Percentiles rank a stretch among this genome's conserved stretches.
phyloP scores from a whole-genome alignment of 495 filamentous ascomycete species.

The Neurospora sp. region DNA sequence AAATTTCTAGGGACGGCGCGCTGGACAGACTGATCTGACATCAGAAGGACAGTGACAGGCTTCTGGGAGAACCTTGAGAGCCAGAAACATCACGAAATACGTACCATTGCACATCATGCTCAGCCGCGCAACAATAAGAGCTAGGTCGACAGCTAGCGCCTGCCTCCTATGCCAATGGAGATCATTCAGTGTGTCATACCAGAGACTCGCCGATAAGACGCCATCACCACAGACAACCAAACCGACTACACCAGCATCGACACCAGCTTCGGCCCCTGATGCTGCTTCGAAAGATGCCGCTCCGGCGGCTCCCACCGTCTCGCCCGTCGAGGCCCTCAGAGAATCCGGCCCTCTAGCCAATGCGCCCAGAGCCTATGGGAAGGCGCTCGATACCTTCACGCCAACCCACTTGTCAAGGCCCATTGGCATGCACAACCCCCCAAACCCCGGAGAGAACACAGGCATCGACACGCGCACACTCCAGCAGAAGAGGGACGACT shows the following conservation, averaged over 20 bases:
- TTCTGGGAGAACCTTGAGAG: conserved; percentile 1
- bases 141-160: conserved; percentile 6
- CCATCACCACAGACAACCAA: conserved; percentile 5
- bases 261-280: neutral
- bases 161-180: conserved; percentile 42
- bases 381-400: conserved; percentile 47
- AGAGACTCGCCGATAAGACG: conserved; percentile 25
- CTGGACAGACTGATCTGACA: neutral
- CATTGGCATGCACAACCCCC: conserved; percentile 68
- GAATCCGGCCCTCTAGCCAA: conserved; percentile 29
- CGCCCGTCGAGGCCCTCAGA: conserved; percentile 1
- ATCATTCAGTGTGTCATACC: conserved; percentile 34
- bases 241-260: conserved; percentile 4
- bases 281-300: conserved; percentile 2
- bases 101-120: conserved; percentile 14
- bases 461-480: conserved; percentile 60
- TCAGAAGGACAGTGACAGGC: neutral
- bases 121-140: conserved; percentile 8
- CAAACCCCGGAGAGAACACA: conserved; percentile 66
- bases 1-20: conserved; percentile 17
- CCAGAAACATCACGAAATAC: neutral
- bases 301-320: neutral
- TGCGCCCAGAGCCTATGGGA: conserved; percentile 45
- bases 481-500: conserved; percentile 64
- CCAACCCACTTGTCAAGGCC: conserved; percentile 66